phyloP scores from a whole-genome alignment of 768 basidiomycete species.

The Tubosaeta sp. region DNA sequence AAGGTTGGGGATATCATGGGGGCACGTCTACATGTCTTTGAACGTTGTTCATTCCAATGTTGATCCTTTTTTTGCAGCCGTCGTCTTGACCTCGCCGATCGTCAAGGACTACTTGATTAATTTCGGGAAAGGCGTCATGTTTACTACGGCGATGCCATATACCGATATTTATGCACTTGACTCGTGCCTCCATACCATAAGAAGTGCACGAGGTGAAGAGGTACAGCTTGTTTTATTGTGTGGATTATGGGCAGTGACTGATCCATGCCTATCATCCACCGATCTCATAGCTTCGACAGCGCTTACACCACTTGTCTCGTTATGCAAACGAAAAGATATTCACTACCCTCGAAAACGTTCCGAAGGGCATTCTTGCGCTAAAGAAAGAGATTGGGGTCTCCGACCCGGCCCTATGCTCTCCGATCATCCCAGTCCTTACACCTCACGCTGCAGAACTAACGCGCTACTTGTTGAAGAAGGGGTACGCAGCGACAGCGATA shows the following conservation, averaged over 20 bases:
- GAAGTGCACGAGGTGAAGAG: conserved; percentile 14
- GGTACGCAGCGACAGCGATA: conserved; percentile 8
- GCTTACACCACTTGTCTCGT: conserved; percentile 4
- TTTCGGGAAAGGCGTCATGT: conserved; percentile 17
- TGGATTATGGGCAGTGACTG: not conserved
- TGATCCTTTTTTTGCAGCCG: conserved; percentile 2
- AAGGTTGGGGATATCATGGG: conserved; percentile 28
- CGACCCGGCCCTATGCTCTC: conserved; percentile 9
- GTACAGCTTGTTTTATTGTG: conserved; percentile 4
- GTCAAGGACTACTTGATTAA: conserved; percentile 19
- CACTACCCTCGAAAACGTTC: conserved; percentile 1
- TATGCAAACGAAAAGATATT: conserved; percentile 10
- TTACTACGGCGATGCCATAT: conserved; percentile 20
- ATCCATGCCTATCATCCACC: not conserved
- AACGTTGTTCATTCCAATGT: no score
- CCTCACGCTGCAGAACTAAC: conserved; percentile 5
- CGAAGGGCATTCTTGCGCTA: conserved; percentile 6
- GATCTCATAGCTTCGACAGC: conserved; percentile 12
- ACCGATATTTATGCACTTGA: conserved; percentile 30
- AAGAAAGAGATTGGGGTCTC: not conserved
- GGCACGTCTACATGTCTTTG: conserved; percentile 3
- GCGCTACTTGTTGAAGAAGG: conserved; percentile 11
- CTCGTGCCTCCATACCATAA: conserved; percentile 35
- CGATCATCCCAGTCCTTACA: conserved; percentile 20
- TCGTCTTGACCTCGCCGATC: conserved; percentile 15